Evolutionary conservation across 805 yeast genomes (phyloP).

Genomic region (Kockiozyma suomiensis): DNA sequence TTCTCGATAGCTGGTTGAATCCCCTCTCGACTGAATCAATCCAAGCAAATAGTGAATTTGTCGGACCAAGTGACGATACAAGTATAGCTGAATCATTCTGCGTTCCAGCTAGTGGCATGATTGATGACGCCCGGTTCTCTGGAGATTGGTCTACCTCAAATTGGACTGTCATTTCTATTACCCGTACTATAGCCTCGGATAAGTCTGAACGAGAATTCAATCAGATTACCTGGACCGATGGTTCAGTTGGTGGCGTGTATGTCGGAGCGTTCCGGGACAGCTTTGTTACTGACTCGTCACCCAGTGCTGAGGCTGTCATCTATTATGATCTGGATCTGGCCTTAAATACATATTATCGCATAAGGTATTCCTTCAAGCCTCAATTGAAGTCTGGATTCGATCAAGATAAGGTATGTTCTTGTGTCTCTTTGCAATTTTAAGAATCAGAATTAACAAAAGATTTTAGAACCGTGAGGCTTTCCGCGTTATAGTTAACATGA

Average conservation of each 20-base stretch:
- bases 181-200: not conserved
- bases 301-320: not conserved
- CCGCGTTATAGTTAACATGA: not conserved
- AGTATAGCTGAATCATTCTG: not conserved
- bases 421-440: not conserved
- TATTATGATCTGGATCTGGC: not conserved
- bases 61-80: not conserved
- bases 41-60: not conserved
- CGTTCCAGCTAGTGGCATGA: not conserved
- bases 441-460: not conserved
- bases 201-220: not conserved
- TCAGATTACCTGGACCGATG: not conserved
- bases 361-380: not conserved
- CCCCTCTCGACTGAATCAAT: not conserved
- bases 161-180: not conserved
- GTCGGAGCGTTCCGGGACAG: not conserved
- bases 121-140: not conserved
- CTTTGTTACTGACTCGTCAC: not conserved
- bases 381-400: not conserved
- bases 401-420: not conserved
- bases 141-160: too few species aligned
- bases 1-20: not conserved
- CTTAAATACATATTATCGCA: not conserved
- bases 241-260: slow-evolving; percentile 1
- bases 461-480: not conserved